Conservation (phyloP, 2,329 filamentous ascomycete genomes). For the Gremmenia infestans region DNA sequence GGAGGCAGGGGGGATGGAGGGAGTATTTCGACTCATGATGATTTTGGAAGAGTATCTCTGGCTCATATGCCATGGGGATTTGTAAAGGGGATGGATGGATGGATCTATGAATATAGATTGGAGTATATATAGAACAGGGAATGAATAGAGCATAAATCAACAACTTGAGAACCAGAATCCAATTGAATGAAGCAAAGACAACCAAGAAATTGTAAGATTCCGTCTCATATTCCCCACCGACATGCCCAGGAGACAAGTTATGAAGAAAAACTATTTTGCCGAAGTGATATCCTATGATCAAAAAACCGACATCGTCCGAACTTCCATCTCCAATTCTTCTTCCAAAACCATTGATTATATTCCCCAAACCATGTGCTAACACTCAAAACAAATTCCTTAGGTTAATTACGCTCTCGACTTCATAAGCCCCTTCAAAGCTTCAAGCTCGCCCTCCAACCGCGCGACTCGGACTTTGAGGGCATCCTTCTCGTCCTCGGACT, state of each 20-base stretch:
- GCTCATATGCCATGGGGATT: not conserved
- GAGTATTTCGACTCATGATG: not conserved
- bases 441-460: constrained; percentile 59
- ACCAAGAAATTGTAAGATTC: not conserved
- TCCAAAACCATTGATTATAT: not conserved
- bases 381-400: not conserved
- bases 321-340: not conserved
- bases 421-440: constrained; percentile 50
- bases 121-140: not conserved
- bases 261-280: constrained; percentile 24
- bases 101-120: not conserved
- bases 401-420: not conserved
- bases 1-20: too few relatives aligned
- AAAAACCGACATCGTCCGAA: constrained; percentile 23
- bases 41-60: not conserved
- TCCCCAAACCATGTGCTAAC: not conserved
- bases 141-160: too few relatives aligned
- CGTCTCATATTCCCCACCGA: not conserved
- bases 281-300: constrained; percentile 17
- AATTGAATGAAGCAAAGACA: not conserved
- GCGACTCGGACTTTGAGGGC: constrained; percentile 58
- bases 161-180: too few relatives aligned
- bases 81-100: not conserved
- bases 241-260: not conserved
- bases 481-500: constrained; percentile 57